Base-by-base conservation (phyloP, 108 stramenopile species). In the Fragilaria crotonensis region DNA sequence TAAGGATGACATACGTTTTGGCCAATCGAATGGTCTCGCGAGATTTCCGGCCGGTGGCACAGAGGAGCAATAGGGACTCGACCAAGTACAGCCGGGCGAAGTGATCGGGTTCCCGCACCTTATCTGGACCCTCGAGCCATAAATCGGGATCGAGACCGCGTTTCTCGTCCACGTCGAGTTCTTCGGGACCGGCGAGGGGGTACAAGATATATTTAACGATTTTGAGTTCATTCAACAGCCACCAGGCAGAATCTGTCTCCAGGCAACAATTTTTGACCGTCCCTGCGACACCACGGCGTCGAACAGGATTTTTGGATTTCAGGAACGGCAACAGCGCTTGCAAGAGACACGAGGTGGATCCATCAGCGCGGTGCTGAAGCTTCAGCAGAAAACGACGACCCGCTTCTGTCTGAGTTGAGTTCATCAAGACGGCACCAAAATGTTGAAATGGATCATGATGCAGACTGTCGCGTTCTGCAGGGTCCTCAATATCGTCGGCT, bases 371-470 rank as follows among this genome's bases (percentile, higher is more conserved):
- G 1, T 65, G 50, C 14, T 67, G 76, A 20, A 87, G 54, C 54
- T 70, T 75, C 66, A 85, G 52, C 14, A 89, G 50, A 62, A 94
- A 89, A 33, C 75, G 60, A 18, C 87, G 57, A 45, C 89, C 93
- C 20, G 70, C 69, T 46, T 90, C 85, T 49, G 78, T 44, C 60
- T 94, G 93, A 3, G 89, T 79, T 19, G 80, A 64, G 57, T 94
- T 94, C 93, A 94, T 94, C 5, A 90, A 49, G 14, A 94, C 74
- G 7, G 83, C 77, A 3, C 87, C 85, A 56, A 94, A 80, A 63
- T 94, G 93, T 67, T 94, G 93, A 62, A 78, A 94, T 0, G 87
- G 87, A 75, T 94, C 93, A 25, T 73, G 47, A 44, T 66, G 62
- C n/a, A 66, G 25, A 64, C 54, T 33, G 45, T 66, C 64, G 45